These are phyloP conservation scores for Hygrophorus pudorinus DNA, from an alignment of 768 basidiomycete genomes.

Conservation along the genomic window DNA sequence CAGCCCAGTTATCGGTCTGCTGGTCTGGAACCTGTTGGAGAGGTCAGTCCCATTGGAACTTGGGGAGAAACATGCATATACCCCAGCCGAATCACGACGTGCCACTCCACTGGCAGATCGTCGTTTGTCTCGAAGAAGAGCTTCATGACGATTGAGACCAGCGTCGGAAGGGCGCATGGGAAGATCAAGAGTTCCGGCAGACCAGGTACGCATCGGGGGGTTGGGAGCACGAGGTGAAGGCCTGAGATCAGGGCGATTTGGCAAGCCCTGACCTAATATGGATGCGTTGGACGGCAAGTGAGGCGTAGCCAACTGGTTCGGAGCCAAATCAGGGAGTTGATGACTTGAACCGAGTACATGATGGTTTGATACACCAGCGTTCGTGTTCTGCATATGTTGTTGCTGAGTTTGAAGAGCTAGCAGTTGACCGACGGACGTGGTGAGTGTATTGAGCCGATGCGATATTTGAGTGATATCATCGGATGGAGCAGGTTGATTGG, in stretches of 20 bases:
- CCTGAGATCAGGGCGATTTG: constrained; percentile 57
- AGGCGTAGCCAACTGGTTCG: constrained; percentile 35
- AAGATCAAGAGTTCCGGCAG: constrained; percentile 69
- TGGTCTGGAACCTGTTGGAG: constrained; percentile 40
- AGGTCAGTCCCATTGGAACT: constrained; percentile 8
- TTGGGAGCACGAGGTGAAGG: constrained; percentile 52
- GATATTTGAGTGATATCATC: constrained; percentile 73
- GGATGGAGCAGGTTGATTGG: constrained; percentile 54
- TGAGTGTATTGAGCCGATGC: constrained; percentile 68
- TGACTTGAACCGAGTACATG: constrained; percentile 29
- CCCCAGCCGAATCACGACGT: constrained; percentile 68
- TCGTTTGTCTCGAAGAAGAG: constrained; percentile 53
- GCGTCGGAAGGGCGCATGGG: constrained; percentile 47
- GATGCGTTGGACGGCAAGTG: constrained; percentile 27
- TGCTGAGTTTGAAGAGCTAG: constrained; percentile 73
- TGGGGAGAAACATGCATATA: constrained; percentile 27
- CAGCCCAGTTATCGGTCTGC: constrained; percentile 45
- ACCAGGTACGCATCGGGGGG: constrained; percentile 76
- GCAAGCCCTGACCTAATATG: constrained; percentile 49
- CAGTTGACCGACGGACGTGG: constrained; percentile 78
- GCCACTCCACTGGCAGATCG: constrained; percentile 60
- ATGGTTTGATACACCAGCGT: constrained; percentile 27
- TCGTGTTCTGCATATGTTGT: constrained; percentile 33
- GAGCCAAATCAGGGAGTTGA: constrained; percentile 38
- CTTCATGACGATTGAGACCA: constrained; percentile 33